Base-by-base conservation (phyloP, 1,284 basidiomycete species). In the Gomphus bonarii region DNA sequence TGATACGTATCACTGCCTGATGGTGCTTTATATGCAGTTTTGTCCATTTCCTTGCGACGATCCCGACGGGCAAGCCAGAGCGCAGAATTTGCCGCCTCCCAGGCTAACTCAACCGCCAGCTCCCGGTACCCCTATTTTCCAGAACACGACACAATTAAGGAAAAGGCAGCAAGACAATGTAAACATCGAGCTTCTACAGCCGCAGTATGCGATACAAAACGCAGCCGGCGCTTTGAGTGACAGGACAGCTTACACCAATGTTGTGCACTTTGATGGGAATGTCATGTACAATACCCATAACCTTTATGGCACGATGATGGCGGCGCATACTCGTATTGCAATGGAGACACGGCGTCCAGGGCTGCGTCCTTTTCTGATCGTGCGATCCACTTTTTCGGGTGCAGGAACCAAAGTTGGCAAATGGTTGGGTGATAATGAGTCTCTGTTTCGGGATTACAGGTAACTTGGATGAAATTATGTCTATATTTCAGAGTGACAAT, bases 271-370 rank as follows among this genome's bases (percentile, higher is more conserved):
- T 3, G 86, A 86, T 61, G 82, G 82, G 2, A 69, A 84, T 10
- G 65, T 77, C 9, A 80, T 83, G 65, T 87, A 86, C 65, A 76
- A 85, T 61, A 75, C 75, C 1, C 82, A 86, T 70, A 87, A 86
- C 60, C 67, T 88, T 12, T 87, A 79, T 65, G 85, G 85, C 1
- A 80, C 79, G 5, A 83, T 85, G 78, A 86, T 87, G 84, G 82
- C 81, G 8, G 72, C 72, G 8, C 74, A 74, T 9, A 87, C 84
- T 0, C 79, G 74, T 43, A 67, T 79, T 25, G 83, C 84, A 3
- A 77, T 88, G 75, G 70, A 81, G 18, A 71, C 75, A 1, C 78
- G 84, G 35, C 73, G 80, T 18, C 83, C 84, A 2, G 80, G 77
- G 1, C 68, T 75, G 52, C 77, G 80, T 1, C 77, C 85, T 0